Conservation (phyloP, 169 alveolate species). For the Plasmodium knowlesi region DNA sequence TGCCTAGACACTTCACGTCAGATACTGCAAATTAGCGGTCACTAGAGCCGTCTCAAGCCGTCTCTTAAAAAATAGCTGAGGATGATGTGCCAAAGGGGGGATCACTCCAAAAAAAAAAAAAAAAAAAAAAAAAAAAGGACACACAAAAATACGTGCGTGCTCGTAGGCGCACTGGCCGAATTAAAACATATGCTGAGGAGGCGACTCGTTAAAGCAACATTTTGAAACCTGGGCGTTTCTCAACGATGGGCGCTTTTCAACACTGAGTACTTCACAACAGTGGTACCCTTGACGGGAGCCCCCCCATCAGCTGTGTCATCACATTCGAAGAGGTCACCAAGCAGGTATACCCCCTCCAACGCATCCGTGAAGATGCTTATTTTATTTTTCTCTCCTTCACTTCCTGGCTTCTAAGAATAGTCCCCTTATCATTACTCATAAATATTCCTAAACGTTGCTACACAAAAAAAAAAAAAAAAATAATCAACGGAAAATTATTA, state of each 20-base stretch:
- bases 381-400: background rate
- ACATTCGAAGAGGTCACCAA: background rate
- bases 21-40: background rate
- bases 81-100: background rate
- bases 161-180: background rate
- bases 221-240: background rate
- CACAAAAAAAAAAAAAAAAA: background rate
- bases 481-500: background rate
- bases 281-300: background rate
- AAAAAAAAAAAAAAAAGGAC: background rate
- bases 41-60: background rate
- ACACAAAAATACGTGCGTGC: background rate
- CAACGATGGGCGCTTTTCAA: background rate
- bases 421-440: background rate
- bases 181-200: background rate
- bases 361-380: conserved; percentile 3
- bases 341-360: background rate
- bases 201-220: background rate
- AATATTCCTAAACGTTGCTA: background rate
- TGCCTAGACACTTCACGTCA: background rate
- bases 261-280: background rate
- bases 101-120: no score
- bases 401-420: background rate
- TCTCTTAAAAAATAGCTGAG: background rate
- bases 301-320: background rate